A percentile compares a stretch with the other conserved stretches of the same genome.
Conservation (phyloP, 805 yeast species). For the Candida corydali region DNA sequence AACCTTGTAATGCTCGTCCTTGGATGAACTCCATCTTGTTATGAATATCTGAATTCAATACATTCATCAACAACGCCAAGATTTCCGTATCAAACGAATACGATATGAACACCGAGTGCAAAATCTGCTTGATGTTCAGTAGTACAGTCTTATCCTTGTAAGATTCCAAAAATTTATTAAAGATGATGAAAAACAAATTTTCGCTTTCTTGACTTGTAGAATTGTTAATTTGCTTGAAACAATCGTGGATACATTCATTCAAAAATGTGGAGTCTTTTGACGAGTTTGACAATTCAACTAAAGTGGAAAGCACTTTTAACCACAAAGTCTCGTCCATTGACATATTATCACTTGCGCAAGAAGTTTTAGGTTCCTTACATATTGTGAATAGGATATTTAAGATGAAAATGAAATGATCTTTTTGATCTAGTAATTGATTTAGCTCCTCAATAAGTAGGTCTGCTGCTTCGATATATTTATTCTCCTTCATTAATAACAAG, state of each 20-base stretch:
- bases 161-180: constrained; percentile 50
- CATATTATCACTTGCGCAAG: constrained; percentile 8
- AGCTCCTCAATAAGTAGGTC: constrained; percentile 18
- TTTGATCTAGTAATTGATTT: constrained; percentile 8
- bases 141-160: constrained; percentile 48
- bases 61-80: constrained; percentile 44
- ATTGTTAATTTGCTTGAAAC: constrained; percentile 31
- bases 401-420: constrained; percentile 27
- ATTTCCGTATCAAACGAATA: constrained; percentile 62
- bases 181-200: constrained; percentile 48
- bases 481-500: constrained; percentile 19
- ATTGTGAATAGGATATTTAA: constrained; percentile 28
- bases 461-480: constrained; percentile 27
- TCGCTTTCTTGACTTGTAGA: constrained; percentile 18
- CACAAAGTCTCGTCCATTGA: constrained; percentile 24
- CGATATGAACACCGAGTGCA: constrained; percentile 61
- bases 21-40: constrained; percentile 42
- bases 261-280: constrained; percentile 10
- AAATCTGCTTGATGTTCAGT: constrained; percentile 54
- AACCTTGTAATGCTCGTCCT: constrained; percentile 49
- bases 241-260: constrained; percentile 26
- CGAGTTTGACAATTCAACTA: constrained; percentile 19
- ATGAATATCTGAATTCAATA: constrained; percentile 56
- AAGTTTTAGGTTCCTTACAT: constrained; percentile 20
- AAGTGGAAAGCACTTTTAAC: constrained; percentile 22